phyloP scores from a whole-genome alignment of 257 asterid genomes.

The Penstemon newberryi region DNA sequence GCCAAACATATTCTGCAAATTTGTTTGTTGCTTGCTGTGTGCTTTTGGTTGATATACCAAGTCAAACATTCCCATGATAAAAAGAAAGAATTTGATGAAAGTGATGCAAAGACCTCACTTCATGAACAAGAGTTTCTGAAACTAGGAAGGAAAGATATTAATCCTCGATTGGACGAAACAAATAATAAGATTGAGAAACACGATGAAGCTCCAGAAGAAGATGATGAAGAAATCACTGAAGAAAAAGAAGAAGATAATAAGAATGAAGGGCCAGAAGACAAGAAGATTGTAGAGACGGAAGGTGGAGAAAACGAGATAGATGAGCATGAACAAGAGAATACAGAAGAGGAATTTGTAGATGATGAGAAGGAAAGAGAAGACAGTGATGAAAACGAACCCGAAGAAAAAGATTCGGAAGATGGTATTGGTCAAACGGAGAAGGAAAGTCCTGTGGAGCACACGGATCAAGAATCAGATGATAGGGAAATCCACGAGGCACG shows the following conservation, averaged over 20 bases:
- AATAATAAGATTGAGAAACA: conserved; percentile 32
- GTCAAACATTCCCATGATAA: conserved; percentile 80
- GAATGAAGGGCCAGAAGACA: conserved; percentile 51
- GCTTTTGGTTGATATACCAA: conserved; percentile 94
- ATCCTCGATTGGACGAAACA: conserved; percentile 38
- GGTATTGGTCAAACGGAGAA: conserved; percentile 40
- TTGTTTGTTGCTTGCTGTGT: conserved; percentile 77
- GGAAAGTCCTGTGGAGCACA: conserved; percentile 40
- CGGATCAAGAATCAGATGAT: conserved; percentile 47
- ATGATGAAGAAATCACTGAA: conserved; percentile 53
- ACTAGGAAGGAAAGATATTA: conserved; percentile 76
- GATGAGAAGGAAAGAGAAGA: conserved; percentile 51
- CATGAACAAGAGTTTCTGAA: conserved; percentile 34
- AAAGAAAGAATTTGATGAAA: conserved; percentile 70
- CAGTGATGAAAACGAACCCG: conserved; percentile 48
- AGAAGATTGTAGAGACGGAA: conserved; percentile 45
- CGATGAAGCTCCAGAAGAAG: conserved; percentile 48
- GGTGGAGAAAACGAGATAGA: conserved; percentile 49
- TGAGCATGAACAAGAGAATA: conserved; percentile 63
- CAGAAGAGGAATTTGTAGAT: conserved; percentile 47
- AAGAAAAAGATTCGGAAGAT: conserved; percentile 50
- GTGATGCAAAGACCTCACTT: conserved; percentile 40
- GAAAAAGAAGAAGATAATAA: conserved; percentile 51
- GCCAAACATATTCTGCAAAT: conserved; percentile 62
- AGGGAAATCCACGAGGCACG: conserved; percentile 62